Percentiles rank a stretch among this genome's conserved stretches.
Conservation (phyloP, 495 filamentous ascomycete species). For the Paragyromitra xinjiangensis region DNA sequence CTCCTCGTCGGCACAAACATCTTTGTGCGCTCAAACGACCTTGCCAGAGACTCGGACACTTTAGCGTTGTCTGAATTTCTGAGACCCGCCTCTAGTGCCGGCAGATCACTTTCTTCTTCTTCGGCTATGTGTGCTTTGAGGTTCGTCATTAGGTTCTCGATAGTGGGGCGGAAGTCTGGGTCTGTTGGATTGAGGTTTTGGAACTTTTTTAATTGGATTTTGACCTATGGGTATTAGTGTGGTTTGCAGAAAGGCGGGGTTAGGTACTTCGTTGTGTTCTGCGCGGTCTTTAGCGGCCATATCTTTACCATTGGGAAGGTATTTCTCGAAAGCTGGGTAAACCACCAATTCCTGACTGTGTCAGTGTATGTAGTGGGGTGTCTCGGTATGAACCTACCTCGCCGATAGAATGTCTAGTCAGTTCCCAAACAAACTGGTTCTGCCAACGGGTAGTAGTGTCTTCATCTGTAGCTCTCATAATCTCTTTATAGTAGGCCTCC, state of each 20-base stretch:
- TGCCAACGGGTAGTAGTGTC: conserved; percentile 66
- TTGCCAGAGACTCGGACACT: conserved; percentile 61
- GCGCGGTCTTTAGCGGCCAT: conserved; percentile 69
- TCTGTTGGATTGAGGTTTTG: conserved; percentile 65
- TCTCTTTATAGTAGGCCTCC: conserved; percentile 67
- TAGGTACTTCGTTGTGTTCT: conserved; percentile 66
- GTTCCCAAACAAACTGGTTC: conserved; percentile 76
- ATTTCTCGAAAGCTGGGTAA: conserved; percentile 72
- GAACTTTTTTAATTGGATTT: conserved; percentile 69
- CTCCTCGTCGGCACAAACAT: conserved; percentile 62
- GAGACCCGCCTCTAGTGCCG: conserved; percentile 65
- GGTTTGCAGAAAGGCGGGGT: not conserved
- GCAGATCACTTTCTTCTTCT: conserved; percentile 68
- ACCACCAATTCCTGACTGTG: conserved; percentile 69
- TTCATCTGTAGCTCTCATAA: conserved; percentile 62
- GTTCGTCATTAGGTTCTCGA: conserved; percentile 65
- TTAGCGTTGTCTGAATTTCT: conserved; percentile 49
- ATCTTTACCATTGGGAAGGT: conserved; percentile 62
- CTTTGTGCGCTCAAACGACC: conserved; percentile 68
- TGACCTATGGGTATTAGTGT: conserved; percentile 63
- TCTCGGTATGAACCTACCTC: not conserved
- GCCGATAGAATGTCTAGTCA: conserved; percentile 61
- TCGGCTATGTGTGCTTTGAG: conserved; percentile 69
- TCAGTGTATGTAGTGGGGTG: not conserved
- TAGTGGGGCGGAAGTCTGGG: conserved; percentile 63